Base-by-base conservation (phyloP, 129 eudicot species). In the Chrysanthemum seticuspe region DNA sequence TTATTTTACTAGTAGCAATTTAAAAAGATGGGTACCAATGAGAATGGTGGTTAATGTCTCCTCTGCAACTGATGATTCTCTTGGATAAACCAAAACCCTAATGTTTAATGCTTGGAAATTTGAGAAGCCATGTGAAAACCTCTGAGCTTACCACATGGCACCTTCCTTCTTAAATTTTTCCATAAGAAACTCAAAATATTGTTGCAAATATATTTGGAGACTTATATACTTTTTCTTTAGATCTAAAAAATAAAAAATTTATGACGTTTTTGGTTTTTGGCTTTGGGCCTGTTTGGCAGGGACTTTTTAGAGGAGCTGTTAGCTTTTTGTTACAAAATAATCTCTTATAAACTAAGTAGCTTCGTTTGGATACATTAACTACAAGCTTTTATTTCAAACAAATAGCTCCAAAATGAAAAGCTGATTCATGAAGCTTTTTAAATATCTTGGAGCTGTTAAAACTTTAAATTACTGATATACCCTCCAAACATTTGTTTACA, bases 101-200 rank as follows among this genome's bases (percentile, higher is more conserved):
- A 54, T 78, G 77, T 76, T 71, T 79, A 81, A 72, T 69, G 73
- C 88, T 74, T 93, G 82, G 95, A 83, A 87, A 83, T 74, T 36
- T 51, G 90, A 77, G 90, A 87, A 79, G 88, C 86, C 98, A 93
- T 89, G 96, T 93, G 98, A 86, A 80, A 80, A 78, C 62, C 80
- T 89, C 96, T 87, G 90, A 82, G 95, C 87, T 85, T 84, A 81
- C 84, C 87, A 87, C 92, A 86, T 87, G 96, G 75, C 85, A 79
- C 76, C 77, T 86, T 69, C 76, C 73, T 40, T 78, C 71, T 77
- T 83, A 54, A 70, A 59, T 58, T 50, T 44, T 58, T 7, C 11
- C 47, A 3, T 12, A 25, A 16, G 47, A 59, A 23, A 3, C 4
- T 58, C 62, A 57, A 61, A 2, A 68, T 10, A 16, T 50, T 48